Base-by-base conservation (phyloP, 768 basidiomycete species). In the Melanogaster broomeanus region DNA sequence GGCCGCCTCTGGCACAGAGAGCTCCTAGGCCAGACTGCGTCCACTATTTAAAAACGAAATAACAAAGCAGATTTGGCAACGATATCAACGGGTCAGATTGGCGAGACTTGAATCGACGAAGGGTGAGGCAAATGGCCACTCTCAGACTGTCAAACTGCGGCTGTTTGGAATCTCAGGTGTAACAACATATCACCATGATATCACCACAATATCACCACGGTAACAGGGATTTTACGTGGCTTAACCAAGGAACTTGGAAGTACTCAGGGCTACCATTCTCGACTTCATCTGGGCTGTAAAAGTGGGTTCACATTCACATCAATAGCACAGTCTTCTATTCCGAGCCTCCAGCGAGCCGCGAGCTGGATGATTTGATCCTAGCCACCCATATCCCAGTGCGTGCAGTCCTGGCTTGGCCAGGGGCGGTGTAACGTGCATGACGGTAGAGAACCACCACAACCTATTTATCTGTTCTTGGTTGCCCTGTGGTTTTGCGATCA, bases 381-480 rank as follows among this genome's bases (percentile, higher is more conserved):
- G n/a, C n/a, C n/a, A n/a, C n/a, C n/a, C n/a, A n/a, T n/a, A n/a
- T n/a, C n/a, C n/a, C n/a, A n/a, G n/a, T n/a, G n/a, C n/a, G n/a
- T n/a, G n/a, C n/a, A n/a, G n/a, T n/a, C n/a, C n/a, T n/a, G n/a
- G n/a, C n/a, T n/a, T n/a, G n/a, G n/a, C n/a, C n/a, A n/a, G n/a
- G n/a, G 34, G 35, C 21, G 19, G 18, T 44, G 35, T 25, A 18
- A 22, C 22, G 19, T 4, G 5, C 7, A 16, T 18, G 45, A 25
- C 27, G 8, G 34, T 25, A 2, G 25, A 38, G 27, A 16, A 47
- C 31, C 31, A 41, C 25, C 18, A 15, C 13, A 19, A 42, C 21
- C 30, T n/a, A 33, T 46, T 61, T 72, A 74, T 62, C 67, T 72
- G 57, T 78, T 77, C 70, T 72, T 77, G 42, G 76, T 77, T 28